Evolutionary conservation across 164 flowering plant species (phyloP), one percentile per base, ranked within the genome.

Genomic region (Houttuynia cordata): DNA sequence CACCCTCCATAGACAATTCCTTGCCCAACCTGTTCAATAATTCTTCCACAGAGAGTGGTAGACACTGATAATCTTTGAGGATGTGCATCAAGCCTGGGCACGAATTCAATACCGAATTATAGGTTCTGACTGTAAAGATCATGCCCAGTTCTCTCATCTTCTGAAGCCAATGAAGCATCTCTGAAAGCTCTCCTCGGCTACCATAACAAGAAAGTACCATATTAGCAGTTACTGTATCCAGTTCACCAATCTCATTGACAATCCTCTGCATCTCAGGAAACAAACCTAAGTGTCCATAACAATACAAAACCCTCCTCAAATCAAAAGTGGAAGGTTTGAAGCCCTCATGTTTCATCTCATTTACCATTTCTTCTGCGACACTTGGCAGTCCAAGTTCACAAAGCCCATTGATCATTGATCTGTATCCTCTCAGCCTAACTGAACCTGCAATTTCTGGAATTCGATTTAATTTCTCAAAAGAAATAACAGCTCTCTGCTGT

Each of bases 181-280:
- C 71, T 0, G 69, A 30, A 10, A 75, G 70, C 59, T 79, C 71
- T 5, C 56, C 47, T 49, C 76, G 75, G n/a, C 71, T 67, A 24
- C 96, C 95, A 60, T 79, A 83, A 0, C 86, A 84, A 10, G 86
- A 76, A 40, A 92, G 82, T 60, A 88, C 71, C 80, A 85, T 83
- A 65, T 87, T 92, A 3, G 79, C 73, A 68, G 80, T 72, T 10
- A 85, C 74, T 13, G 88, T 85, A 56, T 88, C 96, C 24, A 83
- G 60, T 30, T 60, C 67, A 72, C 80, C 87, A 87, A 91, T 88
- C 59, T 51, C 14, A 0, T 54, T 54, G 1, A 85, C 50, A 58
- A 40, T 57, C 59, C 80, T 76, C 55, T 65, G 54, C 95, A 88
- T 85, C 15, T 88, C 84, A 6, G 68, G 63, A 30, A 88, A 74